phyloP scores from a whole-genome alignment of 2,329 filamentous ascomycete genomes.

The Volutella citrinella region DNA sequence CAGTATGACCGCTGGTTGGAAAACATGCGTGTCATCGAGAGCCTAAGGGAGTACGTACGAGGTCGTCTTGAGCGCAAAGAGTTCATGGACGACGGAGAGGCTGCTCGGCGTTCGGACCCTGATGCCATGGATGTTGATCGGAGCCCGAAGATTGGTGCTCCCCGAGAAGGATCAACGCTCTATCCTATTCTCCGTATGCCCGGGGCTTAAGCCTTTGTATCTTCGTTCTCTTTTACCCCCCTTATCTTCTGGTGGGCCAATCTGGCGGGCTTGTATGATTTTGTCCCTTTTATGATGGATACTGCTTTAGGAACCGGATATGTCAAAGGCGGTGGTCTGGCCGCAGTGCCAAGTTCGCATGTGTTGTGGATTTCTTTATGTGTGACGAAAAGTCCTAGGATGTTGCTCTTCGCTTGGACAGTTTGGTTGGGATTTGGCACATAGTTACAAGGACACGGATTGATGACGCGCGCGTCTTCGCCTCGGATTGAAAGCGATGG shows the following conservation, averaged over 20 bases:
- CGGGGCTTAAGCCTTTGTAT: slow-evolving; percentile 24
- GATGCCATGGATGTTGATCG: slow-evolving; percentile 38
- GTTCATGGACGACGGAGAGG: slow-evolving; percentile 39
- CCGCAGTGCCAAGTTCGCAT: no score
- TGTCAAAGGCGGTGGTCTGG: no score
- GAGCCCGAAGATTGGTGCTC: slow-evolving; percentile 20
- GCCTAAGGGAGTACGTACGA: slow-evolving; percentile 55
- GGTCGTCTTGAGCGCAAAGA: slow-evolving; percentile 55
- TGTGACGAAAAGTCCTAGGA: no score
- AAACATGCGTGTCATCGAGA: slow-evolving; percentile 64
- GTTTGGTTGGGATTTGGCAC: no score
- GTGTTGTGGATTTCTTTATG: no score
- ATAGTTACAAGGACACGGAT: no score
- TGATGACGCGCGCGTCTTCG: no score
- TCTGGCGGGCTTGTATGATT: no score
- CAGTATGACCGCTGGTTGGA: slow-evolving; percentile 64
- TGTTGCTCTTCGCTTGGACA: no score
- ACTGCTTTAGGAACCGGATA: no score
- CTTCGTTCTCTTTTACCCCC: slow-evolving; percentile 9
- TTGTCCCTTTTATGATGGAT: no score
- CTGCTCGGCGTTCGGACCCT: slow-evolving; percentile 13
- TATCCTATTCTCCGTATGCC: slow-evolving; percentile 41
- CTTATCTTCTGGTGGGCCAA: slow-evolving; percentile 1
- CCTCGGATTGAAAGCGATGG: no score
- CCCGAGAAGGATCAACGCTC: slow-evolving; percentile 32